Evolutionary conservation across 2,329 filamentous ascomycete species (phyloP).

Genomic region (Colletotrichum sp.): DNA sequence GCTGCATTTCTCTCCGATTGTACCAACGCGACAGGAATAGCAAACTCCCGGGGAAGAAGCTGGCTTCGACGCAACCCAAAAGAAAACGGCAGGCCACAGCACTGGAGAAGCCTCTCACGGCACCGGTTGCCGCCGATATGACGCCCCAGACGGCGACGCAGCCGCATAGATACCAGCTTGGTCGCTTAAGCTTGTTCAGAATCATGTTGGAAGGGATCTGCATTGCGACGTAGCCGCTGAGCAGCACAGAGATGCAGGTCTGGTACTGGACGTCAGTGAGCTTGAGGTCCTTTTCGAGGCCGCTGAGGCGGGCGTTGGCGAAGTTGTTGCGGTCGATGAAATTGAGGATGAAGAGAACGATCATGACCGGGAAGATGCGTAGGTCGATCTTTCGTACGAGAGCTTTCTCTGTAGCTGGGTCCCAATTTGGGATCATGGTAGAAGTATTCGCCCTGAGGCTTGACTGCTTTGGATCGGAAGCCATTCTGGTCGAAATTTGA

Average conservation of each 20-base stretch:
- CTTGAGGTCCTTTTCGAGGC: conserved; percentile 38
- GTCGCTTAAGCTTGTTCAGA: not conserved
- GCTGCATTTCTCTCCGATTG: not conserved
- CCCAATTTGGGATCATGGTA: not conserved
- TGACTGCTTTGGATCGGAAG: fast-evolving
- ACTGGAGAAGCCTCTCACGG: not conserved
- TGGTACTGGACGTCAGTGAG: conserved; percentile 33
- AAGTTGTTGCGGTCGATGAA: conserved; percentile 27
- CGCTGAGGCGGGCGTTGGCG: conserved; percentile 24
- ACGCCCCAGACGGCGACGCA: not conserved
- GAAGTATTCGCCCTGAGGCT: not conserved
- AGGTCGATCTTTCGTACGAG: conserved; percentile 36
- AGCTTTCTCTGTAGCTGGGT: conserved; percentile 17
- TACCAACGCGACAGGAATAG: not conserved
- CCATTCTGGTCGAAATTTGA: not conserved
- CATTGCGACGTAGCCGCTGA: not conserved
- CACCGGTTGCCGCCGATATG: not conserved
- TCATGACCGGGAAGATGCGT: conserved; percentile 32
- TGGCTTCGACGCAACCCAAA: not conserved
- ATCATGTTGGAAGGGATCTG: not conserved
- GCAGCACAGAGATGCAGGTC: not conserved
- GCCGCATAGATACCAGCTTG: not conserved
- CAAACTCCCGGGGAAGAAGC: not conserved
- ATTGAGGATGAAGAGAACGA: conserved; percentile 42
- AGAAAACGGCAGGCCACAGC: not conserved